phyloP scores from a whole-genome alignment of 352 stramenopile species.

The Phytophthora tentaculata region DNA sequence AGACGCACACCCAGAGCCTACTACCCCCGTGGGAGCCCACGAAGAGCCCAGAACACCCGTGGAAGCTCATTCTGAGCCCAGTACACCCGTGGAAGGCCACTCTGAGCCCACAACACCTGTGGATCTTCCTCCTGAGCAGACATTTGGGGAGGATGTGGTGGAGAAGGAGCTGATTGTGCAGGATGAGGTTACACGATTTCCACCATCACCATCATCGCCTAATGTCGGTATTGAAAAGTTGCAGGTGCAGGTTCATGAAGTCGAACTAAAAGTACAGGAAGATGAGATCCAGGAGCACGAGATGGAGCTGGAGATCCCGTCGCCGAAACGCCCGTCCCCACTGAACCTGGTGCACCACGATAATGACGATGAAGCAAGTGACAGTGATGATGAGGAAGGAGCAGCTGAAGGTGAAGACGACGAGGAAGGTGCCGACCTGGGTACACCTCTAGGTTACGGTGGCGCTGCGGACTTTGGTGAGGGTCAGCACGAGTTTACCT shows the following conservation, averaged over 20 bases:
- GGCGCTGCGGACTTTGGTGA: constrained; percentile 54
- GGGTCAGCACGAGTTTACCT: constrained; percentile 55
- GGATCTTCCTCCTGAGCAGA: constrained; percentile 21
- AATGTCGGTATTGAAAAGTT: constrained; percentile 1
- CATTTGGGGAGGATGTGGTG: constrained; percentile 19
- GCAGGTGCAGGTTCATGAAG: constrained; percentile 13
- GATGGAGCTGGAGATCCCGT: constrained; percentile 34
- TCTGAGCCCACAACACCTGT: constrained; percentile 20
- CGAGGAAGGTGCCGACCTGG: constrained; percentile 55
- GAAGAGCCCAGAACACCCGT: constrained; percentile 20
- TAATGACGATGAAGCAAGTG: constrained; percentile 41
- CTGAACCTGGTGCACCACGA: constrained; percentile 41
- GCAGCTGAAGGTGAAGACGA: constrained; percentile 26
- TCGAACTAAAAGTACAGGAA: constrained; percentile 18
- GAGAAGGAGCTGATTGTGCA: constrained; percentile 11
- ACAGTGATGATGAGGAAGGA: constrained; percentile 37
- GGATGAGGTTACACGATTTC: constrained; percentile 4
- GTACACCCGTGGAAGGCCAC: constrained; percentile 4
- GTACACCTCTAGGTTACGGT: constrained; percentile 63
- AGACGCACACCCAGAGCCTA: constrained; percentile 6
- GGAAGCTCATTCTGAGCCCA: constrained; percentile 20
- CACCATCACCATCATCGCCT: background rate
- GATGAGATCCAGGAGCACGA: constrained; percentile 18
- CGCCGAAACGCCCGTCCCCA: constrained; percentile 30
- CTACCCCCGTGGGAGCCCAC: constrained; percentile 2